Percentiles rank a stretch among this genome's conserved stretches.
These are phyloP conservation scores for Polychytrium aggregatum DNA, from an alignment of 192 early-diverging fungal species.

Conservation along the genomic window DNA sequence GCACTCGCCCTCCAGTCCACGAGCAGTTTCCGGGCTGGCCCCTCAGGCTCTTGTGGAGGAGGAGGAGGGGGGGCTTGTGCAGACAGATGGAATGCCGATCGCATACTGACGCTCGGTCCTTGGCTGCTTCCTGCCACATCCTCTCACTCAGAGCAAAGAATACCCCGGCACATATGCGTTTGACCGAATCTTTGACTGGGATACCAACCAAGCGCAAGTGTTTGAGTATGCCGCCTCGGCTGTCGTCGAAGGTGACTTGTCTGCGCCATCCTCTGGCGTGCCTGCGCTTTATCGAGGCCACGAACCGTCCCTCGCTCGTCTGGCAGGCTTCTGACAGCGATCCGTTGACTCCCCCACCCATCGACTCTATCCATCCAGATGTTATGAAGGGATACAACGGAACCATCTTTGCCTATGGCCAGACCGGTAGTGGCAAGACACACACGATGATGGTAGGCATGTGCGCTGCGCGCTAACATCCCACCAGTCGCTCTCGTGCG, in stretches of 20 bases:
- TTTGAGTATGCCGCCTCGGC: slow-evolving; percentile 87
- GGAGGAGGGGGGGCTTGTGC: too few relatives aligned
- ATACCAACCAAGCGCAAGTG: slow-evolving; percentile 70
- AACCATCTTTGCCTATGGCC: slow-evolving; percentile 99
- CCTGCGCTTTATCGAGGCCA: not conserved
- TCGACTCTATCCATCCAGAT: slow-evolving; percentile 38
- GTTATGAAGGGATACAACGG: slow-evolving; percentile 96
- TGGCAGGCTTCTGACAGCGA: not conserved
- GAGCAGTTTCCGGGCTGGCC: too few relatives aligned
- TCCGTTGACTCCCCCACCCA: not conserved
- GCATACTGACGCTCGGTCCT: too few relatives aligned
- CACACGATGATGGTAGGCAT: slow-evolving; percentile 39
- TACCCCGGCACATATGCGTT: slow-evolving; percentile 73
- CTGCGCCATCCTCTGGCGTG: not conserved
- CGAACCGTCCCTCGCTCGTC: not conserved
- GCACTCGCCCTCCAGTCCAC: too few relatives aligned
- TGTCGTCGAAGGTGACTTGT: slow-evolving; percentile 75
- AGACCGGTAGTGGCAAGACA: slow-evolving; percentile 92
- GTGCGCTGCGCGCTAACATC: not conserved
- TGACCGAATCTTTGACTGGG: slow-evolving; percentile 81
- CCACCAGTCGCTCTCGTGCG: not conserved
- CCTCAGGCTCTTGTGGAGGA: too few relatives aligned
- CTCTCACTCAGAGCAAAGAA: slow-evolving; percentile 27
- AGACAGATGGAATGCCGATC: too few relatives aligned
- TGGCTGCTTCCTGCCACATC: too few relatives aligned